Evolutionary conservation across 768 basidiomycete genomes (phyloP), one percentile per base, ranked within the genome.

Genomic region (Daedalea quercina): DNA sequence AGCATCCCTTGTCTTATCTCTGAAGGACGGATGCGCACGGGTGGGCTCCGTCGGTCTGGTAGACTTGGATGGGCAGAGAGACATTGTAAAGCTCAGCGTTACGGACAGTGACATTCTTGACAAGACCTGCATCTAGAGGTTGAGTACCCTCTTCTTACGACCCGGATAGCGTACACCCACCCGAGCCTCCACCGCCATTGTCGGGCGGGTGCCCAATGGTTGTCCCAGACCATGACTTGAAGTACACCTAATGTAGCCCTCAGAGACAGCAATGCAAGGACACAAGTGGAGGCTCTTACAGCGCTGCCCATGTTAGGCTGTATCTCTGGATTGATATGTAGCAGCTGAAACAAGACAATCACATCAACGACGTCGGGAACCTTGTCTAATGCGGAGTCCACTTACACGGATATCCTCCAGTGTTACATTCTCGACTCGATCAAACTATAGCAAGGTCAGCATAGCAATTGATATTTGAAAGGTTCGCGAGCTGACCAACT

Each of bases 251-350:
- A 28, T 44, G 26, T 24, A 35, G 15, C 11, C 11, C 3, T 46
- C 28, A 37, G 43, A 35, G 9, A 25, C n/a, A 17, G 13, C 13
- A 33, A 22, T 26, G 19, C 15, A 19, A 9, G 7, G 40, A 20
- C 11, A 28, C 17, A 22, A 19, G 11, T 9, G 3, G 31, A 3
- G n/a, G 24, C 12, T 15, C 71, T 54, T 53, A 80, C 78, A n/a
- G 78, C 81, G 34, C 70, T 74, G 1, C 58, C 69, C 78, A 81
- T 79, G 65, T 80, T 80, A 3, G 80, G 80, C 59, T 84, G 80
- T 6, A 78, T 67, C 22, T 65, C 62, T 0, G 75, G 61, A 50
- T 74, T 67, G 19, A 82, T 70, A 4, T 79, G 74, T 24, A 76
- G 67, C 57, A 80, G 69, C 76, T 79, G 43, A n/a, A 3, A 9